A percentile compares a stretch with the other conserved stretches of the same genome.
phyloP scores from a whole-genome alignment of 441 rosid species.

The Erodium moschatum region DNA sequence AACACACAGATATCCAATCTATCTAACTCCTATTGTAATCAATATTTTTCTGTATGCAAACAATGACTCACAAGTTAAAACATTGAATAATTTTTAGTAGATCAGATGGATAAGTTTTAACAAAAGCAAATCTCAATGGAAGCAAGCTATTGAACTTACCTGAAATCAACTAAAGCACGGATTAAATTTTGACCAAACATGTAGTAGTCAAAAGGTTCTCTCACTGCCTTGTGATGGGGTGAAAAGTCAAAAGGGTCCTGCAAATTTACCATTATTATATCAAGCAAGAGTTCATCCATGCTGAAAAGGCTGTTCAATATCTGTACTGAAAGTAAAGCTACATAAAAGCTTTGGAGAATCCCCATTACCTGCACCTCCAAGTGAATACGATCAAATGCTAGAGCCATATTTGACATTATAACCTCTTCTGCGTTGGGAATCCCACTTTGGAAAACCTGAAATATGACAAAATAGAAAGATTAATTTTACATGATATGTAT shows the following conservation, averaged over 20 bases:
- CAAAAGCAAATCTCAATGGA: constrained; percentile 8
- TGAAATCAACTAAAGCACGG: constrained; percentile 75
- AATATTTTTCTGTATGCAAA: neutral
- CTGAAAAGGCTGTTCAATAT: constrained; percentile 14
- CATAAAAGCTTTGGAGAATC: constrained; percentile 19
- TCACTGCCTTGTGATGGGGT: constrained; percentile 73
- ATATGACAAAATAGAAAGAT: constrained; percentile 15
- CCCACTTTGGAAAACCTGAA: constrained; percentile 74
- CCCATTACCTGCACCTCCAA: constrained; percentile 70
- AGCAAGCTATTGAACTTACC: constrained; percentile 37
- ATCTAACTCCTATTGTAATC: neutral
- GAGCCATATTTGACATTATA: constrained; percentile 74
- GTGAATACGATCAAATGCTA: constrained; percentile 61
- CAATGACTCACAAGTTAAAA: constrained; percentile 5
- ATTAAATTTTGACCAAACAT: constrained; percentile 88
- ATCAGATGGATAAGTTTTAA: neutral
- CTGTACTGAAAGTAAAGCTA: constrained; percentile 10
- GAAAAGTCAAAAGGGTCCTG: constrained; percentile 77
- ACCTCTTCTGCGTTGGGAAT: constrained; percentile 48
- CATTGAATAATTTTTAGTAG: constrained; percentile 11
- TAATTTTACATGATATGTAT: constrained; percentile 5
- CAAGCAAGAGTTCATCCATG: constrained; percentile 24
- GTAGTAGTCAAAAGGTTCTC: constrained; percentile 91
- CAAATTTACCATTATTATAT: constrained; percentile 22
- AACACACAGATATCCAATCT: neutral